Evolutionary conservation across 1,284 basidiomycete species (phyloP), one percentile per base, ranked within the genome.

Genomic region (Violaceomyces palustris): DNA sequence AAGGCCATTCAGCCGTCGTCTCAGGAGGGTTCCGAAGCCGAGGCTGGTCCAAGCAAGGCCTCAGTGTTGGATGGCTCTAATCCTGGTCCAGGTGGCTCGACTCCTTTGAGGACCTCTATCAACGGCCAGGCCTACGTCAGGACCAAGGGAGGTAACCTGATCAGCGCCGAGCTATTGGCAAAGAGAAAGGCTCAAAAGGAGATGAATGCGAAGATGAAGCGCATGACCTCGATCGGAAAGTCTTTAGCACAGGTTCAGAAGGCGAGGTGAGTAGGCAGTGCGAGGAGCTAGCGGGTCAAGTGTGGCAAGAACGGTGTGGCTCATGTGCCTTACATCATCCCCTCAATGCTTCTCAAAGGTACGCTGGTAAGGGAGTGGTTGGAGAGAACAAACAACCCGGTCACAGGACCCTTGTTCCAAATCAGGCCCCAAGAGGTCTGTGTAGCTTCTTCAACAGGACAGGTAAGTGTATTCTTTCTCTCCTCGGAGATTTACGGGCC

Each of bases 61-160:
- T 8, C 35, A 24, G 6, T 14, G 36, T 23, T 4, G 21, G 29
- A 6, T 22, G 37, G 12, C n/a, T n/a, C n/a, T n/a, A n/a, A n/a
- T n/a, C n/a, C n/a, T n/a, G n/a, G 39, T 19, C 6, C 34, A 28
- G 36, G 15, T 17, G 32, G 25, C 6, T 7, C n/a, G 45, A 67
- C 43, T 6, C 63, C 62, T 6, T 45, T 59, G 34, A 40, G 44
- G 12, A 64, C 74, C 26, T 61, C 63, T n/a, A 70, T 75, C 42
- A 68, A 67, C 19, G 76, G 76, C 8, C 67, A 74, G 37, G 45
- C 67, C 11, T 77, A 73, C 51, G 54, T 74, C 7, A 57, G 76
- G 8, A 77, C 75, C 17, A 75, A 75, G 44, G 57, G 68, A 3
- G 76, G 76, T 35, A 75, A 77, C 53, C 62, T 77, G n/a, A 68